These are phyloP conservation scores for Diaporthe sp. DNA, from an alignment of 2,329 filamentous ascomycete genomes.

Conservation along the genomic window DNA sequence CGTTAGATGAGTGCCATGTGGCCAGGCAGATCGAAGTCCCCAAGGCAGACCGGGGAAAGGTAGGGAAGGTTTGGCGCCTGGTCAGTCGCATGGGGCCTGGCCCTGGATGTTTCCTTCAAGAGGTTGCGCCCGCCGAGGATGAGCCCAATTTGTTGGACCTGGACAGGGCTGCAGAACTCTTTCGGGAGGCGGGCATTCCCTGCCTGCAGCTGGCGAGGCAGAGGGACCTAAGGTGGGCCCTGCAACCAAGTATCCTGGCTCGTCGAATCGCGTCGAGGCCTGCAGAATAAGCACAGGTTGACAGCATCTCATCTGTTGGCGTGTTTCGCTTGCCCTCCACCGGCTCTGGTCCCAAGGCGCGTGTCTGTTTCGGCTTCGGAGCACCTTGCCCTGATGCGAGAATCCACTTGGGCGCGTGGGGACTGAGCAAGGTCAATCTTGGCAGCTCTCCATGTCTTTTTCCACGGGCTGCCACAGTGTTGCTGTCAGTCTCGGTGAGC, in stretches of 20 bases:
- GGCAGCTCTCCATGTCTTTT: background rate
- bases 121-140: conserved; percentile 8
- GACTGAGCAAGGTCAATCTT: background rate
- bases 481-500: conserved; percentile 5
- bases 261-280: background rate
- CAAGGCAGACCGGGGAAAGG: background rate
- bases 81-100: background rate
- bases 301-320: conserved; percentile 18
- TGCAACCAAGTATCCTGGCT: background rate
- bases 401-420: background rate
- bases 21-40: background rate
- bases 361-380: conserved; percentile 4
- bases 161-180: conserved; percentile 15
- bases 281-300: background rate
- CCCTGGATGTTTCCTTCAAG: background rate
- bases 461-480: background rate
- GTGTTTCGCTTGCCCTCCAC: conserved; percentile 17
- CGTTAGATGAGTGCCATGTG: conserved; percentile 1
- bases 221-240: background rate
- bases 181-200: background rate
- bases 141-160: conserved; percentile 10
- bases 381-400: background rate
- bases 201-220: background rate
- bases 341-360: background rate
- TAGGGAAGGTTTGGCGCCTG: background rate